phyloP scores from a whole-genome alignment of 139 green algal genomes.

The Volvox reticuliferus region DNA sequence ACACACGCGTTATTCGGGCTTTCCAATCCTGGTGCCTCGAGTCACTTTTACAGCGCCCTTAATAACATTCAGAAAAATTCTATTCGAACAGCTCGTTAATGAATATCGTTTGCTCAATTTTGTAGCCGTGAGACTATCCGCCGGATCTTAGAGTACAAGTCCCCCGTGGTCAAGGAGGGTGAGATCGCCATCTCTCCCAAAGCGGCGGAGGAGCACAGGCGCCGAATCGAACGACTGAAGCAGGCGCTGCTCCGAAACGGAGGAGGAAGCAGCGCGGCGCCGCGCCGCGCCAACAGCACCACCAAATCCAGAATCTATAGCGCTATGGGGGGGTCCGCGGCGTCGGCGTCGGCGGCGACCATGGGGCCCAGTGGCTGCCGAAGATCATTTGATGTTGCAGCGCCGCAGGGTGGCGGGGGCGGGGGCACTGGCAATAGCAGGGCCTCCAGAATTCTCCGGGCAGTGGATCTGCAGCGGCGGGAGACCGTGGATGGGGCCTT shows the following conservation, averaged over 20 bases:
- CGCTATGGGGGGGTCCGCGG: background rate
- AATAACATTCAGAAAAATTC: too few relatives aligned
- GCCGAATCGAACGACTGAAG: background rate
- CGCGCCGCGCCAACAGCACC: background rate
- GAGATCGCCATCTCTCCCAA: background rate
- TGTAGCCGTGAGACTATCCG: background rate
- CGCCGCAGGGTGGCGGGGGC: background rate
- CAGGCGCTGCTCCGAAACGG: background rate
- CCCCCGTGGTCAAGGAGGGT: background rate
- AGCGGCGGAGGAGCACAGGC: background rate
- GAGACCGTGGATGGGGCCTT: background rate
- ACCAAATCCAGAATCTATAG: background rate
- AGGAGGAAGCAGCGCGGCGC: background rate
- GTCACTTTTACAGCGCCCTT: too few relatives aligned
- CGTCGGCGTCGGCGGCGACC: background rate
- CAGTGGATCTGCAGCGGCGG: background rate
- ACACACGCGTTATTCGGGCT: too few relatives aligned
- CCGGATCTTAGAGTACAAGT: conserved; percentile 23
- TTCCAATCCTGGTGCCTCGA: too few relatives aligned
- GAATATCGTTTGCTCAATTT: background rate
- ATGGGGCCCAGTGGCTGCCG: background rate
- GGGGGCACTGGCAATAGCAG: background rate
- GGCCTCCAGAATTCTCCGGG: background rate
- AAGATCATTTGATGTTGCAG: background rate
- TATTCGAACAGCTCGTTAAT: too few relatives aligned